phyloP scores from a whole-genome alignment of 2,329 filamentous ascomycete genomes.

The Parastagonospora nodorum region DNA sequence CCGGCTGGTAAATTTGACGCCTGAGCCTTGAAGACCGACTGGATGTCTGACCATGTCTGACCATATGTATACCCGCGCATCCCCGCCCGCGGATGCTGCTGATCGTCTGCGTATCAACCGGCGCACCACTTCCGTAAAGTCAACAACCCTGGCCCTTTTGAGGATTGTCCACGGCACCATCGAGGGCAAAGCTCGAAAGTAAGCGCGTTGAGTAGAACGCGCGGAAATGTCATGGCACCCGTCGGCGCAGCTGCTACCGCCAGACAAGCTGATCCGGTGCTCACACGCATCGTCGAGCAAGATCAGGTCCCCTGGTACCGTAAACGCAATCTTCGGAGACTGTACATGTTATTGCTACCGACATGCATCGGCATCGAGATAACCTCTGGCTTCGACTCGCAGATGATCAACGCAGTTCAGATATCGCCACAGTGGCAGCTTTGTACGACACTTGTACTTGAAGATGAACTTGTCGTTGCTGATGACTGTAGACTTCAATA shows the following conservation, averaged over 20 bases:
- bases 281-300: conserved; percentile 48
- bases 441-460: conserved; percentile 18
- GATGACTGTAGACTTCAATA: conserved; percentile 25
- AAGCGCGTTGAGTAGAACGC: background rate
- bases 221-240: conserved; percentile 18
- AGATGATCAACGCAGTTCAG: conserved; percentile 42
- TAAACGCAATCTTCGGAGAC: conserved; percentile 41
- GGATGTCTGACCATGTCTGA: conserved; percentile 13
- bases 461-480: background rate
- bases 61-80: conserved; percentile 11
- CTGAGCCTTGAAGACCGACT: conserved; percentile 3
- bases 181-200: background rate
- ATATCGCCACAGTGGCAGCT: conserved; percentile 32
- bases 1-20: conserved; percentile 7
- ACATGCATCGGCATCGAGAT: conserved; percentile 43
- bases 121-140: conserved; percentile 1
- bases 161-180: background rate
- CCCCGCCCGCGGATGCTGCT: conserved; percentile 4
- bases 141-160: background rate
- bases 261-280: conserved; percentile 43
- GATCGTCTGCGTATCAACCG: conserved; percentile 2
- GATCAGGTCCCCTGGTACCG: conserved; percentile 49
- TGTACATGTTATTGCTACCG: conserved; percentile 43
- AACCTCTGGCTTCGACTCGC: conserved; percentile 40
- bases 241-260: conserved; percentile 16